Base-by-base conservation (phyloP, 2,329 filamentous ascomycete genomes). In the Samsoniella hepiali region DNA sequence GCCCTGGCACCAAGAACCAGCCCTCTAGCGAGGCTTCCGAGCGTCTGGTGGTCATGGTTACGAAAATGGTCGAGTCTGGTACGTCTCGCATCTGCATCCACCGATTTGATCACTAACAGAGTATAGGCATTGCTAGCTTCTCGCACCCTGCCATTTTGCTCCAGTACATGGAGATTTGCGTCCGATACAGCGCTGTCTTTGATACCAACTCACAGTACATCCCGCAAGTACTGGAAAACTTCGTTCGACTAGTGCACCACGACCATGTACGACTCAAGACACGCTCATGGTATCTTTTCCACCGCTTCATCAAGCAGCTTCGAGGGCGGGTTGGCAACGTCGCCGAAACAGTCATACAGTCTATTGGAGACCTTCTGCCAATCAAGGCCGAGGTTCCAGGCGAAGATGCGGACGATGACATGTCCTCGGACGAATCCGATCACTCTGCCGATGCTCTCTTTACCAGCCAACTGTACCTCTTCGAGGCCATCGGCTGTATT, bases 121-220 rank as follows among this genome's bases (percentile, higher is more conserved):
- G 3, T 29, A 11, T 68, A 93, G 92, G 91, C 68, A 90, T 97
- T 68, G 89, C 91, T 64, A 89, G 84, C 50, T 96, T 94, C 75
- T 87, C 89, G 17, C 95, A 98, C 73, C 94, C 95, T 1, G 92
- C 93, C 17, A 93, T 97, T 58, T 87, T 97, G 67, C 82, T 99
- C 29, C 93, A 97, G 77, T 99, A 96, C 73, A 97, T 99, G 93
- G 95, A 99, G 75, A 96, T 97, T 42, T 97, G 93, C 74, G 93
- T 97, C 62, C 89, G 95, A 58, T 99, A 99, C 77, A 91, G 89
- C 73, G 86, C 88, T 34, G 96, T 97, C 75, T 98, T 99, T 73
- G 93, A 98, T 72, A 87, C 87, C 63, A 91, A 97, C 72, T 83
- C 88, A 36, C 82, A 89, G 29, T 88, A 91, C 65, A 96, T 98